Percentiles rank a stretch among this genome's conserved stretches.
Evolutionary conservation across 495 filamentous ascomycete species (phyloP).

Genomic region (Penicillium herquei): DNA sequence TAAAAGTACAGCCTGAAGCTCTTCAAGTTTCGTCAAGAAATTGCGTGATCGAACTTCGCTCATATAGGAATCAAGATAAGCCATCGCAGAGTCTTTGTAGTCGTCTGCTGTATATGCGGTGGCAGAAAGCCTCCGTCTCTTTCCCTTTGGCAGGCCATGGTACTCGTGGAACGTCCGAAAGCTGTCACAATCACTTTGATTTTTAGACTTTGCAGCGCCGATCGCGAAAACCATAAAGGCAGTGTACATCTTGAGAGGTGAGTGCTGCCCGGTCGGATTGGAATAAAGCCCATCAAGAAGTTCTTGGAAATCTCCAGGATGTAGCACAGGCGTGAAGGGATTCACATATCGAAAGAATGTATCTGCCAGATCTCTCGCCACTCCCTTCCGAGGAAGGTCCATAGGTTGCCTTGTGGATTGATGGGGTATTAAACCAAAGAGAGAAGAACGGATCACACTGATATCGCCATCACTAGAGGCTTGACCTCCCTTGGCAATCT

Average conservation of each 20-base stretch:
- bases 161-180: not conserved
- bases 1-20: not conserved
- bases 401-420: not conserved
- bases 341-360: not conserved
- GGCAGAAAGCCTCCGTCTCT: not conserved
- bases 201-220: not conserved
- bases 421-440: not conserved
- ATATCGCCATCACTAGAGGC: not conserved
- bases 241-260: not conserved
- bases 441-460: not conserved
- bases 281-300: not conserved
- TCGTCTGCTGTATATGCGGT: not conserved
- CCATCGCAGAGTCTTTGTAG: not conserved
- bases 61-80: not conserved
- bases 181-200: too few relatives aligned
- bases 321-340: not conserved
- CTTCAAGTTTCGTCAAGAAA: not conserved
- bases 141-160: not conserved
- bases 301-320: not conserved
- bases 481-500: not conserved
- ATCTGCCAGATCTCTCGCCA: not conserved
- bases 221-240: not conserved
- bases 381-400: not conserved
- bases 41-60: not conserved
- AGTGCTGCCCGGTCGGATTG: too few relatives aligned